Evolutionary conservation across 805 yeast genomes (phyloP), one percentile per base, ranked within the genome.

Genomic region (Monosporozyma unispora): DNA sequence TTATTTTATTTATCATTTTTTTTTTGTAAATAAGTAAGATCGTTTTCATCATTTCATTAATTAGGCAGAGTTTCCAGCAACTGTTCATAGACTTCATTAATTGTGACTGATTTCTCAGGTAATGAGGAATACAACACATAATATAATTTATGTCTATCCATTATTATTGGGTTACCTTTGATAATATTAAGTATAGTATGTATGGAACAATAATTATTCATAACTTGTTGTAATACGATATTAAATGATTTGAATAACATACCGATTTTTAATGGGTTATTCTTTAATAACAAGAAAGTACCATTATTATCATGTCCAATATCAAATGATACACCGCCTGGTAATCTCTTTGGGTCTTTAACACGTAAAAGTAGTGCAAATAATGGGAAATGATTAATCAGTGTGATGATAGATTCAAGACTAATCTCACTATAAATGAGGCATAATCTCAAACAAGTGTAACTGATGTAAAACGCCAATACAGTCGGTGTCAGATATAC

Each of bases 401-500:
- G 63, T 6, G 90, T 79, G 54, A 87, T 72, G 0, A 72, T 45
- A 40, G 82, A 70, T 55, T 87, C 93, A 21, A 84, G 64, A 1
- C 70, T 46, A 18, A 82, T 80, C 35, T 77, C 69, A 1, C 73
- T 47, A 2, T 71, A 49, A 40, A 87, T 67, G 3, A 79, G 72
- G 0, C 73, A 53, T 33, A 88, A 59, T 48, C 89, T 71, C 4
- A 82, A 70, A 0, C 74, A 52, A 5, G 87, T 84, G 65, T 89
- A 91, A 21, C 82, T 77, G 16, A 81, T 56, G 61, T 93, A 93
- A 62, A 90, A 93, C 12, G 93, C 93, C 56, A 82, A 63, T 2
- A 88, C 84, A 0, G 99, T 93, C 0, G 99, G 99, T 46, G 89
- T 65, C 31, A 95, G 70, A 56, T 89, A 86, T 0, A 84, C 68